phyloP scores from a whole-genome alignment of 1,284 basidiomycete species.

The Amylostereum areolatum region DNA sequence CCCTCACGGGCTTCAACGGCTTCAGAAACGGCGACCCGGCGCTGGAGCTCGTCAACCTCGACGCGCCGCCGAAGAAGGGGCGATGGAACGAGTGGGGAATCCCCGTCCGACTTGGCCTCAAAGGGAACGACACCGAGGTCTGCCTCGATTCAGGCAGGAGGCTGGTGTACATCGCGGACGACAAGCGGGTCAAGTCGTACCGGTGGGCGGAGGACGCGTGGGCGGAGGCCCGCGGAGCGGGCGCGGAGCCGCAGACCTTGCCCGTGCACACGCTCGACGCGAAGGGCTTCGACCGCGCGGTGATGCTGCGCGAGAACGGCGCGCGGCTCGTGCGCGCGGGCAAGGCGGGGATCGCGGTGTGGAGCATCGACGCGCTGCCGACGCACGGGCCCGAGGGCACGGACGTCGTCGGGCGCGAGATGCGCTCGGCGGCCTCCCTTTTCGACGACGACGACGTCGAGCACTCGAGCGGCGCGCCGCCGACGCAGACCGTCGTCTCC shows the following conservation, averaged over 20 bases:
- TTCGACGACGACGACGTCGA: background rate
- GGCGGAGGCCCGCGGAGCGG: background rate
- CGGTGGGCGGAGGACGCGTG: background rate
- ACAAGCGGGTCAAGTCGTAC: slow-evolving; percentile 3
- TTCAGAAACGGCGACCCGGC: background rate
- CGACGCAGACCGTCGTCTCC: background rate
- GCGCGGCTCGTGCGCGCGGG: slow-evolving; percentile 2
- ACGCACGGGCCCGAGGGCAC: slow-evolving; percentile 1
- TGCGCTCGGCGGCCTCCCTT: slow-evolving; percentile 10
- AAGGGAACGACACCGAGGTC: background rate
- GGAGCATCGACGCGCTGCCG: slow-evolving; percentile 1
- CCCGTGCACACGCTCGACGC: too few species aligned
- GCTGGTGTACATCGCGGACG: slow-evolving; percentile 2
- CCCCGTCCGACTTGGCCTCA: background rate
- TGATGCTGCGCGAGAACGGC: background rate
- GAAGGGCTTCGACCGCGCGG: background rate
- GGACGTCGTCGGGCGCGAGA: slow-evolving; percentile 14
- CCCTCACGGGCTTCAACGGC: background rate
- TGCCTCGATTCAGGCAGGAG: slow-evolving; percentile 1
- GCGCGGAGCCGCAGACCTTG: too few species aligned
- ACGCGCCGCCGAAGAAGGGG: background rate
- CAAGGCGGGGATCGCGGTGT: background rate
- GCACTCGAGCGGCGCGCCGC: background rate
- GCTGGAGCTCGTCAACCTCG: background rate
- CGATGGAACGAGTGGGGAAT: background rate